These are phyloP conservation scores for Botrytis deweyae DNA, from an alignment of 2,329 filamentous ascomycete species.

Conservation along the genomic window DNA sequence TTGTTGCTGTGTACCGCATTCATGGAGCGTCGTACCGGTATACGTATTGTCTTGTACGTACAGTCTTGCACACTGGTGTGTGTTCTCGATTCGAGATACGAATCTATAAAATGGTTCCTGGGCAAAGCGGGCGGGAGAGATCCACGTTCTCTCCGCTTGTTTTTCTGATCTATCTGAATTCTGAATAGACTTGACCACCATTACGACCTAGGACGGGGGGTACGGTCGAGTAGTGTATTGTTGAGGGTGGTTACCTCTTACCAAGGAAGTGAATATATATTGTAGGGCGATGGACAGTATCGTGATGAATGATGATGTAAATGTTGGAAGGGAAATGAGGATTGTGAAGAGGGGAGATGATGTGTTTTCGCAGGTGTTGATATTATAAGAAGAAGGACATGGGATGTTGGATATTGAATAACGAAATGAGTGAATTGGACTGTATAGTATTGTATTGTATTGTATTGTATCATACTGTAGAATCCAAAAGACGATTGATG, in stretches of 20 bases:
- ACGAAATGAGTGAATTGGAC: background rate
- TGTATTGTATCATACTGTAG: too few species aligned
- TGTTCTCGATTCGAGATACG: background rate
- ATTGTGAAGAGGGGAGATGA: background rate
- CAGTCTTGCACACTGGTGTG: background rate
- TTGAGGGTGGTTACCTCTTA: background rate
- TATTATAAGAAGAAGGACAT: too few species aligned
- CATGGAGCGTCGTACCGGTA: background rate
- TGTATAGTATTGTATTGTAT: too few species aligned
- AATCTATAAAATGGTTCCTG: slow-evolving; percentile 5
- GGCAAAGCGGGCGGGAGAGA: background rate
- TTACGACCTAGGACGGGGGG: background rate
- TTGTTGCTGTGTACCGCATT: background rate
- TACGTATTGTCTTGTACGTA: background rate
- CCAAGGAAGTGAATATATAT: background rate
- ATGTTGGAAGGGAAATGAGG: background rate
- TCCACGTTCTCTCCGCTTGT: slow-evolving; percentile 10
- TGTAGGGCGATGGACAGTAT: background rate
- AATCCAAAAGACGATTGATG: too few species aligned
- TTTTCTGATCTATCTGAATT: slow-evolving; percentile 9
- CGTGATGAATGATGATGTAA: background rate
- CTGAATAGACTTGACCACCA: background rate
- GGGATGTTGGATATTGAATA: background rate
- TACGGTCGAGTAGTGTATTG: background rate
- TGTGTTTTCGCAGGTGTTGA: too few species aligned